A percentile compares a stretch with the other conserved stretches of the same genome.
Evolutionary conservation across 768 basidiomycete genomes (phyloP).

Genomic region (Lentinula boryana): DNA sequence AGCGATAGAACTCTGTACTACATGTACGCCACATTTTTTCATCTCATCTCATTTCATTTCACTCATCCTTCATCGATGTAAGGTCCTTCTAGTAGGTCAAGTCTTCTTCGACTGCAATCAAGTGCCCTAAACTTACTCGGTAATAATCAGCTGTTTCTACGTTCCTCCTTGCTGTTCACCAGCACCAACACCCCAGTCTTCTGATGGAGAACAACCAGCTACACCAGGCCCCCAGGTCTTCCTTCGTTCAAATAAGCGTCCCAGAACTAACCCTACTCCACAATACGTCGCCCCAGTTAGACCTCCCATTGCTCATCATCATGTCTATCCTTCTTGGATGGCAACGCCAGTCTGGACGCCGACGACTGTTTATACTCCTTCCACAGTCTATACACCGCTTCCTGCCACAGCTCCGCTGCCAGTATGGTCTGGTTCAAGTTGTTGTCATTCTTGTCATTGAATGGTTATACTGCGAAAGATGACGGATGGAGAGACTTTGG

Average conservation of each 20-base stretch:
- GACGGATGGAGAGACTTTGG: no score
- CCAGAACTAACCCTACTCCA: background rate
- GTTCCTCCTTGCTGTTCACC: background rate
- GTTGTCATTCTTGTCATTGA: no score
- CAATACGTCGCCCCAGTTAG: background rate
- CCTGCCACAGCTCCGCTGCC: background rate
- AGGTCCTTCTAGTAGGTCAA: no score
- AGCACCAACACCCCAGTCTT: background rate
- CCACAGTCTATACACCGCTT: background rate
- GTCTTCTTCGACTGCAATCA: no score
- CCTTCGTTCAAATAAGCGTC: background rate
- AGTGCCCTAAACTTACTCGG: background rate
- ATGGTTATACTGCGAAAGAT: no score
- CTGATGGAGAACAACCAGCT: background rate
- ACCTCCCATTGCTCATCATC: background rate
- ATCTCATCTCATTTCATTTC: no score
- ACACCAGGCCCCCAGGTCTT: background rate
- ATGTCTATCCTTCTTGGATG: background rate
- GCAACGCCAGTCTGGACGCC: background rate
- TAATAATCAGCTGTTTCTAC: background rate
- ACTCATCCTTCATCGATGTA: no score
- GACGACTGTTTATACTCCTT: background rate
- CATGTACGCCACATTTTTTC: no score
- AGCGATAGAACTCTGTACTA: no score
- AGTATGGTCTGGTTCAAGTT: background rate